A percentile compares a stretch with the other conserved stretches of the same genome.
These are phyloP conservation scores for Cupressus sempervirens DNA, from an alignment of 75 land plant genomes.

Conservation along the genomic window DNA sequence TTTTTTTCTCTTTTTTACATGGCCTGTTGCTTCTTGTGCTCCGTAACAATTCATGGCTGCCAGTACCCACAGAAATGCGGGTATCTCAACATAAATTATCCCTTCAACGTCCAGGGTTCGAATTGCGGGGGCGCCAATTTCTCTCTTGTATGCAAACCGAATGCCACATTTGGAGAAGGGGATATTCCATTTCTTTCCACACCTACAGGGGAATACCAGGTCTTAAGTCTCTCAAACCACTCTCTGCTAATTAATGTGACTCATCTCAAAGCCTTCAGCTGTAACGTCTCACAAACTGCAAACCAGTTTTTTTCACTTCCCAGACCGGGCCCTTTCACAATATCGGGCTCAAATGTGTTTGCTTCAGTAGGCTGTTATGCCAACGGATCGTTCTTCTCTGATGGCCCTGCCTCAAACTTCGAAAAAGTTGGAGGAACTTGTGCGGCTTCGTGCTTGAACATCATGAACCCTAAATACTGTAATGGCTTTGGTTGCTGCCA, in stretches of 20 bases:
- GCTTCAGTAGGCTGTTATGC: not conserved
- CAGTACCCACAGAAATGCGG: not conserved
- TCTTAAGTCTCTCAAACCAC: not conserved
- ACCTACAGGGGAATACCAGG: not conserved
- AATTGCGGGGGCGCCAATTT: not conserved
- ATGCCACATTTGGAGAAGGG: not conserved
- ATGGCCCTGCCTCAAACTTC: not conserved
- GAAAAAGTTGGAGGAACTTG: not conserved
- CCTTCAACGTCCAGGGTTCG: not conserved
- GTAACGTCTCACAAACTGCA: not conserved
- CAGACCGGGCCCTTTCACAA: not conserved
- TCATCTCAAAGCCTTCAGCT: not conserved
- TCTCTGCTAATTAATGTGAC: not conserved
- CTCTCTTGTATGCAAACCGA: not conserved
- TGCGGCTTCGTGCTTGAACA: not conserved
- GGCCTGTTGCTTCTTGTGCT: not conserved
- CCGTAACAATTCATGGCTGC: not conserved
- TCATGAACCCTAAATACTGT: not conserved
- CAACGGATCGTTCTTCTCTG: not conserved
- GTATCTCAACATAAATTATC: not conserved
- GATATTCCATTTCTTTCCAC: not conserved
- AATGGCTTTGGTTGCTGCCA: not conserved
- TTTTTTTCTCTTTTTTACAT: not conserved
- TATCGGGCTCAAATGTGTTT: not conserved
- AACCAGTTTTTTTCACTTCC: not conserved